Evolutionary conservation across 2,329 filamentous ascomycete species (phyloP), one percentile per base, ranked within the genome.

Genomic region (Xylaria sp.): DNA sequence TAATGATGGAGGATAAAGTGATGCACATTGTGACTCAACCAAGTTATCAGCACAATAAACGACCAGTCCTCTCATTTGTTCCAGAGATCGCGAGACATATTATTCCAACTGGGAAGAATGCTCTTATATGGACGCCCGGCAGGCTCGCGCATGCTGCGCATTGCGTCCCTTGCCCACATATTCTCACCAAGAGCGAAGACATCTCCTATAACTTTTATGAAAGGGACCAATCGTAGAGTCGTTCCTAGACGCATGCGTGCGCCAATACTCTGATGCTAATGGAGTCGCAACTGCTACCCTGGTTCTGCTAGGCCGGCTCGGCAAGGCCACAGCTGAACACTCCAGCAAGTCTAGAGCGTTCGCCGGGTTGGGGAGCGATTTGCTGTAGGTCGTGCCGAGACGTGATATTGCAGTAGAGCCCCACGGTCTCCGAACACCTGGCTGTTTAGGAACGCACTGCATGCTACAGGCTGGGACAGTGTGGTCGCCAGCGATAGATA

Each of bases 1-100:
- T 18, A 9, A 68, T 23, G 28, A 65, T 20, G 25, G 41, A 56
- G 25, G 65, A 65, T 34, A 23, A 20, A 2, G 61, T 55, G 56
- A 63, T 57, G 23, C 57, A 61, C 68, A 70, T 70, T 20, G 52
- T 58, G 56, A 8, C 20, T 37, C n/a, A 34, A 41, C 55, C 12
- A 20, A 59, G n/a, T 32, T 9, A 18, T 20, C 18, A 41, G 34
- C 18, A 25, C 10, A 50, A 3, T 50, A 8, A 51, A 56, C 25
- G 57, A 48, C 23, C n/a, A 32, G 23, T 6, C n/a, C 34, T 20
- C 50, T 23, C 20, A 23, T 61, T 18, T 37, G 28, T 41, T 18
- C 51, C 20, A 10, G 5, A 15, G 20, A 10, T 48, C 15, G 62
- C 28, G 23, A n/a, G 25, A 44, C 28, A 13, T 13, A 15, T n/a